Percentiles rank a stretch among this genome's conserved stretches.
Conservation (phyloP, 2,329 filamentous ascomycete genomes). For the Cryphonectria japonica region DNA sequence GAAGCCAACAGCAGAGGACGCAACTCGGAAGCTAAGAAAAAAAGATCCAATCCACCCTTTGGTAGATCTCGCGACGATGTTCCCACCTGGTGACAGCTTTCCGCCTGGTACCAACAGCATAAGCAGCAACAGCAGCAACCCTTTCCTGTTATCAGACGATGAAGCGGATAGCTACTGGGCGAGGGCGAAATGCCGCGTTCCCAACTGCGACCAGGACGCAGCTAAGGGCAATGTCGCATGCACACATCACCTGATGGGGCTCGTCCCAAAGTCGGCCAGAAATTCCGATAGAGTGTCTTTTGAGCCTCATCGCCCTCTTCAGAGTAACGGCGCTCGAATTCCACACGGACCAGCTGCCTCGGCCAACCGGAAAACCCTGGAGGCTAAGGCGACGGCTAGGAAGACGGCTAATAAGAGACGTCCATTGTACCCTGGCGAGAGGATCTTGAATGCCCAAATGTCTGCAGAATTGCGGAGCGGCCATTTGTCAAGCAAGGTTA, state of each 20-base stretch:
- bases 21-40: not conserved
- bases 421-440: constrained; percentile 14
- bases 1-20: constrained; percentile 1
- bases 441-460: constrained; percentile 1
- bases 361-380: constrained; percentile 22
- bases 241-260: constrained; percentile 13
- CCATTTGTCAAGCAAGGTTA: constrained; percentile 2
- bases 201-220: constrained; percentile 18
- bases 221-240: constrained; percentile 21
- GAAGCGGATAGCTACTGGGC: constrained; percentile 20
- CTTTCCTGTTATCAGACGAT: constrained; percentile 22
- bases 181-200: constrained; percentile 24
- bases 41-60: not conserved
- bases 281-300: not conserved
- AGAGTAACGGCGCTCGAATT: constrained; percentile 6
- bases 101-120: constrained; percentile 1
- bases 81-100: not conserved
- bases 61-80: constrained; percentile 9
- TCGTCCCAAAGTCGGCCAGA: constrained; percentile 20
- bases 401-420: constrained; percentile 23
- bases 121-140: constrained; percentile 17
- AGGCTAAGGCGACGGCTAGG: constrained; percentile 27
- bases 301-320: constrained; percentile 1
- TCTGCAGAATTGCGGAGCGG: constrained; percentile 10
- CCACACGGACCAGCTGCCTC: constrained; percentile 1